These are phyloP conservation scores for Neurospora discreta DNA, from an alignment of 495 filamentous ascomycete genomes.

Conservation along the genomic window DNA sequence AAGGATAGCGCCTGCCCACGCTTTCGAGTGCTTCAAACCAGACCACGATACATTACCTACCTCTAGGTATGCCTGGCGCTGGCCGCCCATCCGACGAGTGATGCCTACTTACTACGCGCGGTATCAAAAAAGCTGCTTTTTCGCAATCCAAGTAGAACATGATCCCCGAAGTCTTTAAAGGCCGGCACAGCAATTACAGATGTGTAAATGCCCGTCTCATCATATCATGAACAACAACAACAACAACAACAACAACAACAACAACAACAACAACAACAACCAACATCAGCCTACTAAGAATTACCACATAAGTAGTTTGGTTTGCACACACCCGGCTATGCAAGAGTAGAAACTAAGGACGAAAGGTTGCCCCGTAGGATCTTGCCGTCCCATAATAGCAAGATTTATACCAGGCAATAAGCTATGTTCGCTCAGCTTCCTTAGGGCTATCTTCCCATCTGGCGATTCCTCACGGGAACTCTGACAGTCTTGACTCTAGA, in stretches of 20 bases:
- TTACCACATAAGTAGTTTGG: neutral
- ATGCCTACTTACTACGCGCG: no score
- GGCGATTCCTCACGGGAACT: neutral
- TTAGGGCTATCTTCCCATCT: neutral
- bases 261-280: no score
- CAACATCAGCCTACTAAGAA: neutral
- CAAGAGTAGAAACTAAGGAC: neutral
- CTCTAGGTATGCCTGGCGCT: no score
- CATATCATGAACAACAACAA: neutral
- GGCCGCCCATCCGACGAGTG: no score
- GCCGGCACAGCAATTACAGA: neutral
- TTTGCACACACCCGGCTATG: no score
- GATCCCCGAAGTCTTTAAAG: neutral
- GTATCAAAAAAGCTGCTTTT: no score
- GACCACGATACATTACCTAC: no score
- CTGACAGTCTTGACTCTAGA: neutral
- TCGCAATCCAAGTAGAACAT: no score
- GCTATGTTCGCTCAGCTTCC: neutral
- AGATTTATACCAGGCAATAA: neutral
- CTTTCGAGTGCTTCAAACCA: neutral
- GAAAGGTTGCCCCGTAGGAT: neutral
- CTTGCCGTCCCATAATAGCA: neutral
- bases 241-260: no score
- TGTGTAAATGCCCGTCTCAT: neutral
- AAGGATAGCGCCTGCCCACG: neutral